Evolutionary conservation across 495 filamentous ascomycete genomes (phyloP), one percentile per base, ranked within the genome.

Genomic region (Penicillium canariense): DNA sequence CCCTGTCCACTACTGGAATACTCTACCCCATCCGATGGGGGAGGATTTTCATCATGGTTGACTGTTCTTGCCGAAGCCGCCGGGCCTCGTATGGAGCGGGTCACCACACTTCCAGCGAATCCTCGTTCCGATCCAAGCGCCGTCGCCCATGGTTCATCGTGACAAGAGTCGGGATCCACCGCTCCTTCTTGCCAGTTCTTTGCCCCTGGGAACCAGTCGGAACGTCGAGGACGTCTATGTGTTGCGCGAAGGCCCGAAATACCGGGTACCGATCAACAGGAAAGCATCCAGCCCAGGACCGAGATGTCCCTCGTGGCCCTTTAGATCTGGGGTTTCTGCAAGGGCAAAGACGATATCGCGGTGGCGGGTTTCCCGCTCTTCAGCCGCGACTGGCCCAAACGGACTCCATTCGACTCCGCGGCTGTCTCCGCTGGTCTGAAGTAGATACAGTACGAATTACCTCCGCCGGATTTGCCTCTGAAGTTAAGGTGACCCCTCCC

Each of bases 281-380:
- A 18, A 17, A 35, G 20, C 20, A 48, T 34, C 23, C 46, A 48
- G 46, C 14, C 46, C 7, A 46, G 27, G 20, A 30, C 30, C 43
- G 30, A 46, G 43, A 23, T 18, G 25, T 28, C 27, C 14, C 26
- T 14, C 32, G 27, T 23, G 10, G n/a, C 1, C 28, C 35, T 31
- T 27, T 46, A 58, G 62, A 67, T 62, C 64, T 56, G 61, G 61
- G 64, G 61, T 64, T 36, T 62, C 55, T 67, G 64, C 64, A 67
- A 67, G 64, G 64, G 64, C 55, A 55, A 58, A 55, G 50, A 50
- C 42, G 47, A 50, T 43, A 43, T 55, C 56, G 25, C 32, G 55
- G 62, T 55, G 56, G 63, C 56, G 43, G 46, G 36, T 50, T 54
- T 54, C 42, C 27, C n/a, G 42, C 32, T 31, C 17, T 58, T 45